Percentiles rank a stretch among this genome's conserved stretches.
These are phyloP conservation scores for Pilaira anomala DNA, from an alignment of 192 early-diverging fungal genomes.

Conservation along the genomic window DNA sequence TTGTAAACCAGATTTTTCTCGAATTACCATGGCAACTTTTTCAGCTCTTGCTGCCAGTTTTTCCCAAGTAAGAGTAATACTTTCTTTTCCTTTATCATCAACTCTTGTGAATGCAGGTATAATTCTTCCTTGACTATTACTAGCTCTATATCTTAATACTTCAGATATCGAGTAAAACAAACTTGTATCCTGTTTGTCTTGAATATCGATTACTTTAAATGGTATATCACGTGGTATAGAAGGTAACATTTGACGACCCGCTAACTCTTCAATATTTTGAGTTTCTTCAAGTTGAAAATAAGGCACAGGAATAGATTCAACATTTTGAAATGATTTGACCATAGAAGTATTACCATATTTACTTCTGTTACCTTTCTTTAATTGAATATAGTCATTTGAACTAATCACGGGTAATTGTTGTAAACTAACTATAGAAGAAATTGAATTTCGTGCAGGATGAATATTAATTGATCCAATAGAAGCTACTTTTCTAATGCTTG, in stretches of 20 bases:
- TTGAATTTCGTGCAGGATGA: not conserved
- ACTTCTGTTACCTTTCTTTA: slow-evolving; percentile 1
- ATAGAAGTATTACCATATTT: slow-evolving; percentile 29
- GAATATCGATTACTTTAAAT: slow-evolving; percentile 38
- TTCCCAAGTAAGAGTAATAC: slow-evolving; percentile 65
- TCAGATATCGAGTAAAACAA: slow-evolving; percentile 60
- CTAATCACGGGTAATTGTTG: not conserved
- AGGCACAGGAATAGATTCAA: slow-evolving; percentile 28
- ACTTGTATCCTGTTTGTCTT: slow-evolving; percentile 39
- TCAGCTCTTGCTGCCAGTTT: slow-evolving; percentile 68
- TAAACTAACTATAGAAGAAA: not conserved
- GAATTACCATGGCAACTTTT: slow-evolving; percentile 66
- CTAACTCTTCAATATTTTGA: slow-evolving; percentile 31
- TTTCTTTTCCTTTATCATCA: slow-evolving; percentile 74
- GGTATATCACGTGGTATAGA: slow-evolving; percentile 48
- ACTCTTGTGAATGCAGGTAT: slow-evolving; percentile 61
- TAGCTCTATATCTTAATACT: slow-evolving; percentile 65
- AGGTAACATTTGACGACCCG: slow-evolving; percentile 55
- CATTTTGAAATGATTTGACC: slow-evolving; percentile 23
- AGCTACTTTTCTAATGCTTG: slow-evolving; percentile 4
- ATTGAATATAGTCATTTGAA: not conserved
- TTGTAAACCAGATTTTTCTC: slow-evolving; percentile 54
- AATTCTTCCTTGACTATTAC: slow-evolving; percentile 37
- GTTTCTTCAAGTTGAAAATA: slow-evolving; percentile 12
- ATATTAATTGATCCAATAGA: slow-evolving; percentile 10